Evolutionary conservation across 768 basidiomycete species (phyloP), one percentile per base, ranked within the genome.

Genomic region (Amanita rubescens): DNA sequence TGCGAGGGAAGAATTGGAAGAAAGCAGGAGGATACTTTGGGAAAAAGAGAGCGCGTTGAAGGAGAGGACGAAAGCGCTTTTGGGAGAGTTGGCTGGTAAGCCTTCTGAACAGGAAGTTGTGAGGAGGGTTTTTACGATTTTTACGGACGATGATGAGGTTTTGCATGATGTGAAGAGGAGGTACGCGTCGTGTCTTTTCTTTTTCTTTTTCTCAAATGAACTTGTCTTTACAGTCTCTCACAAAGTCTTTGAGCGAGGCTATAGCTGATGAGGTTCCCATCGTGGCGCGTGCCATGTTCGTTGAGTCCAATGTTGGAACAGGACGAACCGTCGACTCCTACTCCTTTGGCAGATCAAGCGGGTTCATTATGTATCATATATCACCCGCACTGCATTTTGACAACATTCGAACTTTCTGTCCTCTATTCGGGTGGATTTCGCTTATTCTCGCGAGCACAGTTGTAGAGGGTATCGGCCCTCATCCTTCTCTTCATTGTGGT

Each of bases 61-160:
- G 46, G 66, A 67, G 19, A 74, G 83, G 27, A 82, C 81, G 0
- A 73, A 84, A 15, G 72, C 70, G 27, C 55, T 88, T 41, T 59
- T 87, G 58, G 73, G 73, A 41, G 84, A 84, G 58, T 65, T 90
- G 27, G 27, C 27, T 3, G 8, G 3, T 12, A 71, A 69, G 45
- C 72, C 69, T 5, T 77, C 82, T 1, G 88, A 90, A 51, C 75
- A 76, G 58, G 86, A 87, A 1, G 69, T 87, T 17, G 87, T 86
- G 3, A 75, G 72, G 53, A 78, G 82, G 47, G 77, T 91, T 27
- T 69, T 90, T 19, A 78, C 81, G 0, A 68, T 90, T 34, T 90
- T 87, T 54, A 76, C 69, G 2, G 75, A 79, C 49, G 76, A 76
- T 34, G 73, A 76, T 49, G 76, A 76, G 55, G 60, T 63, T 9